A percentile compares a stretch with the other conserved stretches of the same genome.
Evolutionary conservation across 225 moss, liverwort and hornwort species (phyloP).

Genomic region (Marchantia polymorpha): DNA sequence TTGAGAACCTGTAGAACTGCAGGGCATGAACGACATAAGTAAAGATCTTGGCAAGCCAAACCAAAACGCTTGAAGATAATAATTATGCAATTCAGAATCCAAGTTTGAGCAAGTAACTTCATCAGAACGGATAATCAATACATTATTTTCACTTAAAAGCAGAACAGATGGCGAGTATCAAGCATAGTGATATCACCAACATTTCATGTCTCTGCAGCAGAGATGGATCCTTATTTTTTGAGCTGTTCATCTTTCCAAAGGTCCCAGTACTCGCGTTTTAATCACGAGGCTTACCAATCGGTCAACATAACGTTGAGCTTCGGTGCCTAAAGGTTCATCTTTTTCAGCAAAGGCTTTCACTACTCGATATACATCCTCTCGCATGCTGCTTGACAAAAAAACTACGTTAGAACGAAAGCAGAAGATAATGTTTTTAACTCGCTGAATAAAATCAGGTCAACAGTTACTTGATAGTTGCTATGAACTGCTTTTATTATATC

Average conservation of each 20-base stretch:
- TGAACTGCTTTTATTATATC: not conserved
- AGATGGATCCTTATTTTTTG: too few species aligned
- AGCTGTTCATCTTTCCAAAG: too few species aligned
- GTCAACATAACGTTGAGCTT: slow-evolving; percentile 89
- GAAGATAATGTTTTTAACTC: not conserved
- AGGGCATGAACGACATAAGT: not conserved
- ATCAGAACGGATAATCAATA: too few species aligned
- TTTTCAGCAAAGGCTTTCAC: slow-evolving; percentile 85
- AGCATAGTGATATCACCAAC: too few species aligned
- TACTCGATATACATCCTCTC: slow-evolving; percentile 78
- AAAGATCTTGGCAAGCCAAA: not conserved
- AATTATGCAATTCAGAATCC: not conserved
- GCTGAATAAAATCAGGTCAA: not conserved
- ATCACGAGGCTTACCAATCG: slow-evolving; percentile 58
- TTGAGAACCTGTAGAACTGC: not conserved
- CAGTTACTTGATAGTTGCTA: not conserved
- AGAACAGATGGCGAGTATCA: too few species aligned
- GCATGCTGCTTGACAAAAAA: slow-evolving; percentile 55
- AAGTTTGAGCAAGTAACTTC: too few species aligned
- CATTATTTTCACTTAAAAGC: too few species aligned
- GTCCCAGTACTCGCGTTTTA: not conserved
- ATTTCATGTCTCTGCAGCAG: too few species aligned
- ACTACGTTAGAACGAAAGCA: not conserved
- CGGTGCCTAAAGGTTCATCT: slow-evolving; percentile 56
- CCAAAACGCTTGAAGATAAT: not conserved